phyloP scores from a whole-genome alignment of 139 green algal species.

The Picochlorum sp. region DNA sequence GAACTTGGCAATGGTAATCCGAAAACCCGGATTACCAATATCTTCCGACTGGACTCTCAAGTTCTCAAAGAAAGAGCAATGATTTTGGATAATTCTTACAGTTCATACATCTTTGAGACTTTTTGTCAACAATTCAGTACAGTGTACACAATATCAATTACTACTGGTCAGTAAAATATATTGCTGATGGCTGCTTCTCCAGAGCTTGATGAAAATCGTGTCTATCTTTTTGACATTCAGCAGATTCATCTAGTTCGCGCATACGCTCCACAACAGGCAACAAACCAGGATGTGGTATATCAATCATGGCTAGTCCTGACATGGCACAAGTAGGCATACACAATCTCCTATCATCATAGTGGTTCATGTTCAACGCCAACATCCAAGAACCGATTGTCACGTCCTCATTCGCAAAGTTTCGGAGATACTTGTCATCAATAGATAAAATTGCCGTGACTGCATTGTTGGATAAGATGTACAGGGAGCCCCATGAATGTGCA shows the following conservation, averaged over 20 bases:
- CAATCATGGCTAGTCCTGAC: slow-evolving; percentile 24
- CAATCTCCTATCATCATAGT: slow-evolving; percentile 50
- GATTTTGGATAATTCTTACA: too few relatives aligned
- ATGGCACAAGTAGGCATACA: slow-evolving; percentile 28
- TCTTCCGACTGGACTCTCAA: background rate
- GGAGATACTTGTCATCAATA: slow-evolving; percentile 14
- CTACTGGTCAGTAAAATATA: slow-evolving; percentile 9
- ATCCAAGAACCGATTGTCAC: slow-evolving; percentile 54
- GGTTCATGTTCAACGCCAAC: slow-evolving; percentile 48
- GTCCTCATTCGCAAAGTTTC: slow-evolving; percentile 57
- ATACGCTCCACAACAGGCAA: slow-evolving; percentile 21
- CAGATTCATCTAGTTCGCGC: slow-evolving; percentile 11
- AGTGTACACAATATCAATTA: too few relatives aligned
- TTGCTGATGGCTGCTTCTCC: background rate
- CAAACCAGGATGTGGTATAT: slow-evolving; percentile 36
- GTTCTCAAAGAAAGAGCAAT: too few relatives aligned
- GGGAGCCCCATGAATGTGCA: slow-evolving; percentile 42
- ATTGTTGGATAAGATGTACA: slow-evolving; percentile 39
- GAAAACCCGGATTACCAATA: background rate
- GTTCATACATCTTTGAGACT: too few relatives aligned
- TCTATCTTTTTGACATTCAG: slow-evolving; percentile 2
- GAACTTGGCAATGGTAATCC: too few relatives aligned
- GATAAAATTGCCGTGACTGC: slow-evolving; percentile 17
- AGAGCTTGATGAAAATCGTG: background rate
- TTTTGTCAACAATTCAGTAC: too few relatives aligned